These are phyloP conservation scores for Salix dunnii DNA, from an alignment of 345 rosid species.

Conservation along the genomic window DNA sequence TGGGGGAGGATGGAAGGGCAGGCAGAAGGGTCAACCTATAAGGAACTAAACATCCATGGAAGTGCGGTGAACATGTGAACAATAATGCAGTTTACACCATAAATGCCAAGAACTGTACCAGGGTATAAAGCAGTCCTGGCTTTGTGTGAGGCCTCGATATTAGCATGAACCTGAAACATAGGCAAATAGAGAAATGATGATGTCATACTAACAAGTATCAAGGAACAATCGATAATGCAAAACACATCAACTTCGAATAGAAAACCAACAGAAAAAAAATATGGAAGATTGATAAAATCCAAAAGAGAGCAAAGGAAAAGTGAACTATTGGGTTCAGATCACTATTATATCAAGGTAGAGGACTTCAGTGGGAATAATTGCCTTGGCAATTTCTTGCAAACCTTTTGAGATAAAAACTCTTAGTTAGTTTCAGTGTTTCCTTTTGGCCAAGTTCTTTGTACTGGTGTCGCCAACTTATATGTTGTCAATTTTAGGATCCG, in stretches of 20 bases:
- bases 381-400: background rate
- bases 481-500: constrained; percentile 10
- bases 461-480: background rate
- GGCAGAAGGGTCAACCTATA: background rate
- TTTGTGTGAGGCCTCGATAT: constrained; percentile 70
- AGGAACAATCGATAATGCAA: background rate
- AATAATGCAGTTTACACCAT: background rate
- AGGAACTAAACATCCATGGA: background rate
- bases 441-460: no score
- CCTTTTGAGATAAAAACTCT: background rate
- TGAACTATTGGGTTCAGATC: background rate
- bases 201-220: background rate
- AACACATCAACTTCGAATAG: background rate
- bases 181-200: constrained; percentile 16
- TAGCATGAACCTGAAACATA: constrained; percentile 71
- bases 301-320: background rate
- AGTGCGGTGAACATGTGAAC: background rate
- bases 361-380: background rate
- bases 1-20: background rate
- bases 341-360: background rate
- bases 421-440: no score
- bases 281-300: background rate
- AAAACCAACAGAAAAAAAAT: background rate
- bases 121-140: constrained; percentile 79
- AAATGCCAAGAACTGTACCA: constrained; percentile 37